phyloP scores from a whole-genome alignment of 1,284 basidiomycete species.

The Takashimella tepidaria region DNA sequence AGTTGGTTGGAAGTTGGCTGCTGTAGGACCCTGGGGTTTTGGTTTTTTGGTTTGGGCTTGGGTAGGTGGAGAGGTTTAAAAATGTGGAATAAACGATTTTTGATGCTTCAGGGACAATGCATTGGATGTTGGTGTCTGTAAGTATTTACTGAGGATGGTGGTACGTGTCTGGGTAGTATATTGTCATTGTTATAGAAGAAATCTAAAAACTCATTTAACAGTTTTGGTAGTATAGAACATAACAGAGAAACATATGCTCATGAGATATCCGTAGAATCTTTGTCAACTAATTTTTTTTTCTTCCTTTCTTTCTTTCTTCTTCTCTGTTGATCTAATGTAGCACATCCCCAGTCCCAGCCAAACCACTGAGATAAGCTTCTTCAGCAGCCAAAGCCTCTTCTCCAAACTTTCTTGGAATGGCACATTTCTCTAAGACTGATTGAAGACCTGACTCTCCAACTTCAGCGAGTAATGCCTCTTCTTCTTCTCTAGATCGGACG shows the following conservation, averaged over 20 bases:
- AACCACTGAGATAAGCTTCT: slow-evolving; percentile 19
- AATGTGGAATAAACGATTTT: too few relatives aligned
- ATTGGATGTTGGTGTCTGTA: too few relatives aligned
- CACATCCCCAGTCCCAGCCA: background rate
- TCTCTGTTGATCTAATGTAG: background rate
- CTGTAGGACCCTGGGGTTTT: slow-evolving; percentile 46
- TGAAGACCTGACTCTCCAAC: slow-evolving; percentile 29
- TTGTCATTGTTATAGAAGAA: too few relatives aligned
- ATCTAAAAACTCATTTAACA: too few relatives aligned
- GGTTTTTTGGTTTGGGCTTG: slow-evolving; percentile 47
- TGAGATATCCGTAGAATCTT: too few relatives aligned
- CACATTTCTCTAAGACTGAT: slow-evolving; percentile 35
- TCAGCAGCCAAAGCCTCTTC: slow-evolving; percentile 36
- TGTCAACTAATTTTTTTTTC: too few relatives aligned
- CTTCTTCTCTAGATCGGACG: slow-evolving; percentile 69
- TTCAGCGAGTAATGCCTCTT: slow-evolving; percentile 56
- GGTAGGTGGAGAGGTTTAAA: slow-evolving; percentile 46
- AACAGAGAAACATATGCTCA: too few relatives aligned
- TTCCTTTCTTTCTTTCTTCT: too few relatives aligned
- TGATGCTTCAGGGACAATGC: too few relatives aligned
- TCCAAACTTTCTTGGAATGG: slow-evolving; percentile 37
- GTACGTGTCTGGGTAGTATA: too few relatives aligned
- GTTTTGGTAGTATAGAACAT: too few relatives aligned
- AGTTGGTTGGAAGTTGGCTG: slow-evolving; percentile 40
- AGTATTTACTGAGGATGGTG: too few relatives aligned